Percentiles rank a stretch among this genome's conserved stretches.
Evolutionary conservation across 2,329 filamentous ascomycete genomes (phyloP).

Genomic region (Xylariales sp.): DNA sequence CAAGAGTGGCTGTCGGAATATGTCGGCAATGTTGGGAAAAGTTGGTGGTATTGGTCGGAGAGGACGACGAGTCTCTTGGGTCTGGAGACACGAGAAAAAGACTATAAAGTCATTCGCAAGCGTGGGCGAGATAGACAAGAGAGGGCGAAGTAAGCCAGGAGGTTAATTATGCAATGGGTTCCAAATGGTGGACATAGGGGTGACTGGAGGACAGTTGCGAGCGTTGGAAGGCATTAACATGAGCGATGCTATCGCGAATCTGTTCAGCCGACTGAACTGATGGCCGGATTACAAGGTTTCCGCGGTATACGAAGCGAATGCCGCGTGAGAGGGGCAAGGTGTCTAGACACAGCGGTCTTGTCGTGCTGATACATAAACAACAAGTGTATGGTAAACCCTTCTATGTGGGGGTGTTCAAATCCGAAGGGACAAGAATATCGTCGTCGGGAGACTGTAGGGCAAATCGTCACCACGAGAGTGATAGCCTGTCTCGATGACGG

Average conservation of each 20-base stretch:
- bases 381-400: conserved; percentile 57
- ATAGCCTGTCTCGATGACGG: conserved; percentile 31
- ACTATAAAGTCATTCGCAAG: conserved; percentile 49
- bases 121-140: conserved; percentile 49
- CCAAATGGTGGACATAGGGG: conserved; percentile 67
- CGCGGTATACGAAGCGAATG: conserved; percentile 95
- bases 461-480: conserved; percentile 36
- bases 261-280: conserved; percentile 91
- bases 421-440: conserved; percentile 23
- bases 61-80: conserved; percentile 44
- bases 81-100: conserved; percentile 37
- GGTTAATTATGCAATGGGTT: conserved; percentile 67
- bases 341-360: conserved; percentile 89
- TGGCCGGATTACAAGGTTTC: conserved; percentile 91
- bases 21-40: conserved; percentile 33
- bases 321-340: conserved; percentile 89
- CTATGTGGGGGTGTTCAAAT: conserved; percentile 47
- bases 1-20: conserved; percentile 35
- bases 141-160: conserved; percentile 56
- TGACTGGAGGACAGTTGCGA: conserved; percentile 61
- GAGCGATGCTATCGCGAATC: conserved; percentile 51
- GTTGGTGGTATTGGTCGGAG: conserved; percentile 33
- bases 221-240: conserved; percentile 69
- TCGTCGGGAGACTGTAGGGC: conserved; percentile 26
- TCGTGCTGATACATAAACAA: conserved; percentile 99